Conservation (phyloP, 2,329 filamentous ascomycete species). For the Penicillium decumbens region DNA sequence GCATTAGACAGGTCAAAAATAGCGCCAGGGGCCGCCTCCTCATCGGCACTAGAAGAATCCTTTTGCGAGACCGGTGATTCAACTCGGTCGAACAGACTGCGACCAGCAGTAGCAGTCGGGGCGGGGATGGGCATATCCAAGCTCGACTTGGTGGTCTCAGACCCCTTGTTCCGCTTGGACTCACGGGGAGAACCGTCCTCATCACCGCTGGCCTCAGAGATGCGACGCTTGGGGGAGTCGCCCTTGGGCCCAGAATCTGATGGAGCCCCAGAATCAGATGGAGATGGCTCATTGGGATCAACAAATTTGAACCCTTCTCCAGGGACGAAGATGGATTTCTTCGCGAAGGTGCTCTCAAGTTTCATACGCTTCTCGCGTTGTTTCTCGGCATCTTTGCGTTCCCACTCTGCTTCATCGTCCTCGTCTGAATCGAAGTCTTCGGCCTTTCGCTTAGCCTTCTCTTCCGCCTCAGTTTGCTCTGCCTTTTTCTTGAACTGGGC, state of each 20-base stretch:
- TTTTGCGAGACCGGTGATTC: constrained; percentile 13
- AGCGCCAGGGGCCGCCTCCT: constrained; percentile 44
- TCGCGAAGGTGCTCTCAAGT: constrained; percentile 36
- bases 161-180: constrained; percentile 21
- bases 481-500: constrained; percentile 41
- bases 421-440: constrained; percentile 52
- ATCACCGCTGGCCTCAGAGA: constrained; percentile 19
- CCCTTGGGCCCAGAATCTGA: neutral
- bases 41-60: constrained; percentile 24
- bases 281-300: constrained; percentile 19
- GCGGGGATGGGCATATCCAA: constrained; percentile 13
- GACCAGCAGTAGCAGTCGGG: constrained; percentile 23
- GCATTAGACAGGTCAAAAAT: constrained; percentile 62
- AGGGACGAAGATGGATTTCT: constrained; percentile 29
- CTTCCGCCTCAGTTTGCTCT: constrained; percentile 40
- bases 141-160: constrained; percentile 12
- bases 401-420: constrained; percentile 49
- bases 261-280: constrained; percentile 6
- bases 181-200: constrained; percentile 19
- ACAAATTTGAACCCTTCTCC: constrained; percentile 34
- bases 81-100: constrained; percentile 37
- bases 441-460: constrained; percentile 47
- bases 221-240: constrained; percentile 15
- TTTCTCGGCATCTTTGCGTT: constrained; percentile 44
- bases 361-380: constrained; percentile 45